A percentile compares a stretch with the other conserved stretches of the same genome.
Evolutionary conservation across 805 yeast genomes (phyloP).

Genomic region (Cyberlindnera suaveolens): DNA sequence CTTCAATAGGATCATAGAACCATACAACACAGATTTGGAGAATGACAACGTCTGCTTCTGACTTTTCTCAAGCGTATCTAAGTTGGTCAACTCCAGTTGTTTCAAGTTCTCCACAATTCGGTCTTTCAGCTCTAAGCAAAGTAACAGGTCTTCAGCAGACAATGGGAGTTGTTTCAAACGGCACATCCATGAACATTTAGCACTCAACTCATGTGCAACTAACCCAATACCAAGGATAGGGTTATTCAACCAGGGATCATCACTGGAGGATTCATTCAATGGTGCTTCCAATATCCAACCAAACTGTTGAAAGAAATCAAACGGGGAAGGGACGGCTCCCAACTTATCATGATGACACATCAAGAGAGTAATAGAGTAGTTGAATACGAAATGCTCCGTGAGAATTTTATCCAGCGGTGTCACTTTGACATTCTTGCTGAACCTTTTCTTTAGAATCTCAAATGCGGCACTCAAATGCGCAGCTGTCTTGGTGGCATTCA

Average conservation of each 20-base stretch:
- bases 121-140: slow-evolving; percentile 6
- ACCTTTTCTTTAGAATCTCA: slow-evolving; percentile 22
- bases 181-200: slow-evolving; percentile 20
- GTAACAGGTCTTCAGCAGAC: slow-evolving; percentile 6
- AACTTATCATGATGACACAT: slow-evolving; percentile 22
- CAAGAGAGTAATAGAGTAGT: slow-evolving; percentile 21
- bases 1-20: slow-evolving; percentile 14
- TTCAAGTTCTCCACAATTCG: slow-evolving; percentile 2
- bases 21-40: slow-evolving; percentile 12
- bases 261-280: background rate
- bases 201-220: slow-evolving; percentile 15
- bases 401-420: slow-evolving; percentile 18
- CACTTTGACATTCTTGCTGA: slow-evolving; percentile 4
- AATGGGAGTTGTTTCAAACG: slow-evolving; percentile 14
- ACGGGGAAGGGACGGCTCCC: slow-evolving; percentile 20
- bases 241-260: slow-evolving; percentile 19
- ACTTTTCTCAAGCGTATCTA: background rate
- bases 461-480: slow-evolving; percentile 23
- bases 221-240: slow-evolving; percentile 20
- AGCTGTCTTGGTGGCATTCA: slow-evolving; percentile 21
- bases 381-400: slow-evolving; percentile 20
- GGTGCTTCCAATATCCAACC: slow-evolving; percentile 10
- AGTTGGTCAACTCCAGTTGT: background rate
- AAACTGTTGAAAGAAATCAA: slow-evolving; percentile 20
- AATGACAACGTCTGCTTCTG: slow-evolving; percentile 15